Evolutionary conservation across 305 asterid genomes (phyloP), one percentile per base, ranked within the genome.

Genomic region (Ajuga reptans): DNA sequence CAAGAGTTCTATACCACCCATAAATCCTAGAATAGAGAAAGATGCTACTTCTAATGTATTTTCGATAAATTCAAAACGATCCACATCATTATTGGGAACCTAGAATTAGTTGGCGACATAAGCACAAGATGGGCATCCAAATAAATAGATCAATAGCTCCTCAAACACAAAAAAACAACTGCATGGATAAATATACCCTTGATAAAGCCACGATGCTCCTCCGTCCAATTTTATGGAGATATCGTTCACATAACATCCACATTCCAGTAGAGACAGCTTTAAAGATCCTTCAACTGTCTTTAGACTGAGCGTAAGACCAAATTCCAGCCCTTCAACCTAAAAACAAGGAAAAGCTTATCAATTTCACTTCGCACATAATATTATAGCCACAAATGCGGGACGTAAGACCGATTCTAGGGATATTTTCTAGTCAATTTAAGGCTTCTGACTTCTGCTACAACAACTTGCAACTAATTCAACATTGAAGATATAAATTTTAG

Each of bases 191-290:
- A 5, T 37, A 59, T 85, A 92, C 98, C 98, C 93, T 83, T 90
- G 98, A 79, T 92, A 92, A 76, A 92, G 84, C 97, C 97, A 92
- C 4, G 98, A 90, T 42, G 97, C 96, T 83, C 98, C 98, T 15
- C 98, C 98, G 53, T 87, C 73, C 90, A 92, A 82, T 74, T 82
- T 74, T 81, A 92, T 88, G 39, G 80, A 80, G 59, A 92, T 83
- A 75, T 75, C 82, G 17, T 75, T 78, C 75, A 92, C 97, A 67
- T 86, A 73, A 77, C 98, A 90, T 57, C 93, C 97, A 78, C 87
- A 87, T n/a, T 88, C 95, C 83, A 81, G 74, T 67, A 84, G 82
- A 68, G 89, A 81, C 60, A 92, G 78, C 84, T 75, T 64, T 64
- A 90, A 85, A 63, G 96, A 83, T 79, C 98, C 98, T 59, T 80